Percentiles rank a stretch among this genome's conserved stretches.
Evolutionary conservation across 305 asterid genomes (phyloP).

Genomic region (Ajuga reptans): DNA sequence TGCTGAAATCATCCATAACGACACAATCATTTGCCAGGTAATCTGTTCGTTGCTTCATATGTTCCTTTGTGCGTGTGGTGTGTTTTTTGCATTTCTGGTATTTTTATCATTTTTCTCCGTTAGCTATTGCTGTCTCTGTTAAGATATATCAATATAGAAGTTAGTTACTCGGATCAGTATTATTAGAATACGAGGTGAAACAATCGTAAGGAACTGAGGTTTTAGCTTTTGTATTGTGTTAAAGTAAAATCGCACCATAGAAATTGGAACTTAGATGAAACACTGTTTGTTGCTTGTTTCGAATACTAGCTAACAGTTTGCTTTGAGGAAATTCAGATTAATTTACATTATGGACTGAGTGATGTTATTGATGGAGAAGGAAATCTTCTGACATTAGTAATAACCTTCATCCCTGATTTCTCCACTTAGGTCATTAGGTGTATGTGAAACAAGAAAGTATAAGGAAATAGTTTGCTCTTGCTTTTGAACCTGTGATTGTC

Average conservation of each 20-base stretch:
- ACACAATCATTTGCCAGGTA: conserved; percentile 45
- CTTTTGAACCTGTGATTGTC: conserved; percentile 13
- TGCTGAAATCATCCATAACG: conserved; percentile 35
- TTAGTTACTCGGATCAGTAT: neutral
- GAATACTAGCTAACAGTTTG: neutral
- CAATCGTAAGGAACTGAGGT: neutral
- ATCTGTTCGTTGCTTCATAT: neutral
- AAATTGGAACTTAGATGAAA: neutral
- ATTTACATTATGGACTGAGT: neutral
- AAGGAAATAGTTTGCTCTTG: neutral
- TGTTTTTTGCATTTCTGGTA: neutral
- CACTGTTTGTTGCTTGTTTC: neutral
- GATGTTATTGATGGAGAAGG: neutral
- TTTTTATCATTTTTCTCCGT: neutral
- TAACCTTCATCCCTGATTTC: neutral
- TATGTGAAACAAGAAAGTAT: neutral
- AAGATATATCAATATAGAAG: neutral
- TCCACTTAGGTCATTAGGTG: neutral
- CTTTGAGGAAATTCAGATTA: neutral
- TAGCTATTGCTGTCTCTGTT: neutral
- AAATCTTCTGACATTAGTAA: neutral
- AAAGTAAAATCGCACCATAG: neutral
- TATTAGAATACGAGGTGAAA: neutral
- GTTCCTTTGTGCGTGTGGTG: neutral
- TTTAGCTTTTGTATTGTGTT: neutral